Conservation (phyloP, 352 stramenopile genomes). For the Phytophthora ohioensis region DNA sequence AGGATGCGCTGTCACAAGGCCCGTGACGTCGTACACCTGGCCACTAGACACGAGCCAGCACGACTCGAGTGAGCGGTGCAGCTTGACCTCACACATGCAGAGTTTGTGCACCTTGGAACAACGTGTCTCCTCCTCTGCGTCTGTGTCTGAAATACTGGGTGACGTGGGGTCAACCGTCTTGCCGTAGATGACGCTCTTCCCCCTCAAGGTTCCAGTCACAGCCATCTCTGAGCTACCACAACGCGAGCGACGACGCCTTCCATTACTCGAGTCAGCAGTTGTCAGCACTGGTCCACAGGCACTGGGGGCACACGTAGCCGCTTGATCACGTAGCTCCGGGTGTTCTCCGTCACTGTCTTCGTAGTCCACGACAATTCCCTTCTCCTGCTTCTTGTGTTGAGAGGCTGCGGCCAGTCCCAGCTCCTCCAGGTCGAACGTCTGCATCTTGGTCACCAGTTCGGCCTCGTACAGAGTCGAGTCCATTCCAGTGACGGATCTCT, state of each 20-base stretch:
- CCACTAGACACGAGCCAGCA: conserved; percentile 96
- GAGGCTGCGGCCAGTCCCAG: conserved; percentile 33
- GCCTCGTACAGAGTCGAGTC: conserved; percentile 17
- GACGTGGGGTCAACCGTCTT: conserved; percentile 15
- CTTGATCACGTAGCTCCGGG: conserved; percentile 15
- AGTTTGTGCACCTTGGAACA: conserved; percentile 75
- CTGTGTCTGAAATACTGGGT: conserved; percentile 25
- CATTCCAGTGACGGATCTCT: not conserved
- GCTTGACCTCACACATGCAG: conserved; percentile 77
- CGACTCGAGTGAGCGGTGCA: conserved; percentile 91
- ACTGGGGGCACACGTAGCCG: conserved; percentile 47
- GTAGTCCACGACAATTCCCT: conserved; percentile 73
- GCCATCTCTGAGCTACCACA: conserved; percentile 26
- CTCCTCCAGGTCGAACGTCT: conserved; percentile 63
- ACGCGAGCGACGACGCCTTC: conserved; percentile 40
- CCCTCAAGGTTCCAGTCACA: conserved; percentile 21
- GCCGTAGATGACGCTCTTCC: conserved; percentile 46
- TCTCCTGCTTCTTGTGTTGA: conserved; percentile 17
- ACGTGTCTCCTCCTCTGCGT: conserved; percentile 42
- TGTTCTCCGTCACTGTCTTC: conserved; percentile 42
- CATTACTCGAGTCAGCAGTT: conserved; percentile 4
- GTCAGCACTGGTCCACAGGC: conserved; percentile 53
- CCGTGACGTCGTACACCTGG: conserved; percentile 90
- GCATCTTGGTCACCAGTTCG: conserved; percentile 23
- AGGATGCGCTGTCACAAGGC: conserved; percentile 75